These are phyloP conservation scores for Parafenestella ontariensis DNA, from an alignment of 2,329 filamentous ascomycete species.

Conservation along the genomic window DNA sequence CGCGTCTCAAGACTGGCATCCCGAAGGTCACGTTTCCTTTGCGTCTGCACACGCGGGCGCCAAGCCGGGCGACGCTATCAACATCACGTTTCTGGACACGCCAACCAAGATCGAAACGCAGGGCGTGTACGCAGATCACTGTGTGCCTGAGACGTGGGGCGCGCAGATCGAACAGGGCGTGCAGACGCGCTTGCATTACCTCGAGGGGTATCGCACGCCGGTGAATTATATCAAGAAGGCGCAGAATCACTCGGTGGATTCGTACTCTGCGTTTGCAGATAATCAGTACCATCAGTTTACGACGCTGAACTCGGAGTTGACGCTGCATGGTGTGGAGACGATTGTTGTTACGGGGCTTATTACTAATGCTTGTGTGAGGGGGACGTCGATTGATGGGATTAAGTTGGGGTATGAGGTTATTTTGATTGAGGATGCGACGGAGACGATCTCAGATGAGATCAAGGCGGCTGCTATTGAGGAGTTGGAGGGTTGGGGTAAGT, in stretches of 20 bases:
- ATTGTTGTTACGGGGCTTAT: slow-evolving; percentile 28
- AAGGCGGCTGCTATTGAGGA: slow-evolving; percentile 24
- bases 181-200: slow-evolving; percentile 24
- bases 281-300: slow-evolving; percentile 35
- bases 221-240: slow-evolving; percentile 36
- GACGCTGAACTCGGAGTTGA: slow-evolving; percentile 24
- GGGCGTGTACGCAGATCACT: slow-evolving; percentile 25
- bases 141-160: slow-evolving; percentile 27
- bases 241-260: slow-evolving; percentile 30
- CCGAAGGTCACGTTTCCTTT: slow-evolving; percentile 27
- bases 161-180: slow-evolving; percentile 27
- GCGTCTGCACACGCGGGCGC: slow-evolving; percentile 21
- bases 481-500: slow-evolving; percentile 26
- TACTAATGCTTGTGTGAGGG: slow-evolving; percentile 29
- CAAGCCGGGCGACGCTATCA: slow-evolving; percentile 16
- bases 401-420: slow-evolving; percentile 31
- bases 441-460: slow-evolving; percentile 20
- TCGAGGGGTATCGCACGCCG: slow-evolving; percentile 26
- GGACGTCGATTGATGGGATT: slow-evolving; percentile 30
- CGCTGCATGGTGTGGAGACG: slow-evolving; percentile 23
- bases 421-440: slow-evolving; percentile 32
- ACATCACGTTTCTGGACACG: slow-evolving; percentile 28
- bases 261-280: slow-evolving; percentile 32
- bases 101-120: slow-evolving; percentile 24
- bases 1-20: slow-evolving; percentile 35